Evolutionary conservation across 208 protist species (phyloP), one percentile per base, ranked within the genome.

Genomic region (Acanthamoeba royreba): DNA sequence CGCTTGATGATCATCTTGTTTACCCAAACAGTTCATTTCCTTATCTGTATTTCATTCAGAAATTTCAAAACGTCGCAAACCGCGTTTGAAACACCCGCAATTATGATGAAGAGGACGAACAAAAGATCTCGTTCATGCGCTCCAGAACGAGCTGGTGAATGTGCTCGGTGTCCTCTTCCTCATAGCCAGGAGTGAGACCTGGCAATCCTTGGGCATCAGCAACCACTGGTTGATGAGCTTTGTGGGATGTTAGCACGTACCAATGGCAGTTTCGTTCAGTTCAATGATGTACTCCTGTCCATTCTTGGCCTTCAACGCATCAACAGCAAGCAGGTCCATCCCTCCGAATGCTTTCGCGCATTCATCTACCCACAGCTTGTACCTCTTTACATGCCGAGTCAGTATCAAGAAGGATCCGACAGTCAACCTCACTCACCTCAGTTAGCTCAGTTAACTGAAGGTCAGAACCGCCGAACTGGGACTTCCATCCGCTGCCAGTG

Each of bases 221-320:
- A 9, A 69, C 13, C 58, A 1, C 28, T 13, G 25, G 0, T 66
- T 13, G 9, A 17, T 66, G 55, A 8, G 55, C 15, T 74, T 61
- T 61, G 2, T 28, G 9, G 5, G 22, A n/a, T n/a, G n/a, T n/a
- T n/a, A n/a, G n/a, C n/a, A 4, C 63, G 63, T 40, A 74, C 85
- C 85, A 35, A 91, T 91, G 85, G 85, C 85, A 3, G 85, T 91
- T 43, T 31, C 83, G 43, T 90, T 90, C 19, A 91, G 61, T 5
- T 91, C 85, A 42, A 91, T 91, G 85, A 91, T 91, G 85, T 91
- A 74, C 38, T 91, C 58, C n/a, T 91, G 35, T 7, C 85, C 85
- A 35, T 91, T 49, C 43, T 91, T 91, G 61, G 40, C 85, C n/a
- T 15, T 7, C 8, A 85, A 31, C 15, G 42, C 43, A n/a, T 55